Base-by-base conservation (phyloP, 805 yeast genomes). In the Suhomyces emberorum region DNA sequence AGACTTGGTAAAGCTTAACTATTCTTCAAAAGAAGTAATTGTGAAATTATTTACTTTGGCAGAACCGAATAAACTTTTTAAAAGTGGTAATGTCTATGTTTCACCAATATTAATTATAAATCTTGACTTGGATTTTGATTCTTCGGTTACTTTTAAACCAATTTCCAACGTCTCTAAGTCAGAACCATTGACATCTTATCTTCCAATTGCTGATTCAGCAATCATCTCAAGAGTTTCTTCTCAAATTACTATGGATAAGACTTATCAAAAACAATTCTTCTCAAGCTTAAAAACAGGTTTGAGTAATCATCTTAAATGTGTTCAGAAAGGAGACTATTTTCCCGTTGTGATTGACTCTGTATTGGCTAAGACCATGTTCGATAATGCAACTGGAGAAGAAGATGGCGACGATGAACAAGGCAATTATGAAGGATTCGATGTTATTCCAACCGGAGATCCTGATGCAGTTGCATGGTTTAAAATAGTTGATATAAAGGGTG, bases 401-500 rank as follows among this genome's bases (percentile, higher is more conserved):
- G 58, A 55, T 1, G 53, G 41, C 2, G 48, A 39, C 9, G 46
- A 46, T 4, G 54, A 46, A 7, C 52, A 46, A 6, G 39, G 38
- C 1, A 32, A 31, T 7, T 32, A 19, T 6, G 56, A 57, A 1
- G 60, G 68, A 3, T 59, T 76, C 3, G 56, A 57, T 2, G 61
- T 69, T 3, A 59, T 76, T 2, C 88, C 88, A 0, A 58, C 64
- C 3, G 87, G 86, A 0, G 69, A 69, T 15, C 79, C 85, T 1
- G 87, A 88, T 53, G 66, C 77, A 0, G 73, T 89, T 14, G 95
- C 88, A 0, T 91, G 96, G 96, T 91, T 88, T 59, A 76, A 76
- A 46, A 74, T 91, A 2, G 68, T 76, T 2, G 81, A 74, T 5
- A 63, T 80, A 3, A 51, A 63, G 4, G 72, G 71, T 3, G 65